Evolutionary conservation across 164 flowering plant genomes (phyloP), one percentile per base, ranked within the genome.

Genomic region (Saururus chinensis): DNA sequence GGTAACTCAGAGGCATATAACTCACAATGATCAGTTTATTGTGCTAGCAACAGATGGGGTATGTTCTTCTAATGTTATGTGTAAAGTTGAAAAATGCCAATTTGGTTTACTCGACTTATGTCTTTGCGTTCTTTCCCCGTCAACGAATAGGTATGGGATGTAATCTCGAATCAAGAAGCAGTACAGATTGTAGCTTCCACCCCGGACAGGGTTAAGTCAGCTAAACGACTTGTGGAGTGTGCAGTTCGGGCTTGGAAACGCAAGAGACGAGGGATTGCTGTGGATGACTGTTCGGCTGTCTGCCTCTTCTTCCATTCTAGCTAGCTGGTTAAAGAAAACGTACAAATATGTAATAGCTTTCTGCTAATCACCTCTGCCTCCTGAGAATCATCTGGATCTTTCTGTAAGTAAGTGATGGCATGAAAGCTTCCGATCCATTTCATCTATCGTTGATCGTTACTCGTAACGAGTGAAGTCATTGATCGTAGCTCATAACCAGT

Each of bases 31-130:
- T 69, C 87, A 82, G 41, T 91, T 91, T 59, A 76, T 82, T 24
- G 74, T 91, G 40, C 75, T 91, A 57, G 98, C 98, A 23, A 82
- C 92, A 19, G 98, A 91, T 77, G 98, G 98, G 88, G 98, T 91
- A 81, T 16, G 84, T 57, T 26, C 40, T 63, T 25, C 22, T 51
- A n/a, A 37, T 19, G 45, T 12, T 19, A 37, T 58, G 1, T 37
- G 21, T 16, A 30, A 30, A 30, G 37, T 30, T 30, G 6, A 30
- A 30, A 30, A 30, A 6, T 45, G 49, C 49, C 14, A 58, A 20
- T 13, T 7, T 40, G 9, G 22, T 37, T 24, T 24, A 26, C 45
- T 17, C 16, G 10, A 25, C 14, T 16, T 55, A 19, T 22, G 23
- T 13, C 19, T 22, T 35, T 65, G n/a, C 16, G 20, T n/a, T 61